These are phyloP conservation scores for Rhodomyrtus tomentosa DNA, from an alignment of 345 rosid genomes.

Conservation along the genomic window DNA sequence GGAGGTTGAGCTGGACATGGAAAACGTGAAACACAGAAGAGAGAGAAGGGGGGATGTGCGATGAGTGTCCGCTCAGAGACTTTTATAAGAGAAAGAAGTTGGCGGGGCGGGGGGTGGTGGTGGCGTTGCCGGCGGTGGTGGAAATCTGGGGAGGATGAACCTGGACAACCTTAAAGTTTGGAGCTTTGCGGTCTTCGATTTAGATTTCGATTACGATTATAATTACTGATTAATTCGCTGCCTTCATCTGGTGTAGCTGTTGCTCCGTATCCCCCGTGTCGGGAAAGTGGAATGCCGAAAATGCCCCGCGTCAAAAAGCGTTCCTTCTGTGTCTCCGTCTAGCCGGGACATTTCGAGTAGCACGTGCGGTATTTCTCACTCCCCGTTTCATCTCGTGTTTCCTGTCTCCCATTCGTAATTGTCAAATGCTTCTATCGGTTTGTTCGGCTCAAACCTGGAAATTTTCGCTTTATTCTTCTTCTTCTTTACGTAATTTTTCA, in stretches of 20 bases:
- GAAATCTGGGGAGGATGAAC: neutral
- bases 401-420: too few species aligned
- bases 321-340: too few species aligned
- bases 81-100: neutral
- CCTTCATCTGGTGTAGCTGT: neutral
- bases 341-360: too few species aligned
- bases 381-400: too few species aligned
- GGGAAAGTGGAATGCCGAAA: neutral
- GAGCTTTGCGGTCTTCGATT: neutral
- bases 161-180: neutral
- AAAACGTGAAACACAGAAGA: neutral
- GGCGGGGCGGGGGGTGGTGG: neutral
- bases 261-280: neutral
- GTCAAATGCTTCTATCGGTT: too few species aligned
- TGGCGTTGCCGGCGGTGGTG: neutral
- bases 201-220: neutral
- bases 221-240: neutral
- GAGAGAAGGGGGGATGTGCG: neutral
- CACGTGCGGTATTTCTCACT: too few species aligned
- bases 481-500: too few species aligned
- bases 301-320: too few species aligned
- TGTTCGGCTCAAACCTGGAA: too few species aligned
- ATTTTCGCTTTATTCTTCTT: too few species aligned
- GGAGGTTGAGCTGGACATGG: neutral
- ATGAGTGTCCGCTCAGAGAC: neutral